phyloP scores from a whole-genome alignment of 2,329 filamentous ascomycete genomes.

The Cladosporium sp. region DNA sequence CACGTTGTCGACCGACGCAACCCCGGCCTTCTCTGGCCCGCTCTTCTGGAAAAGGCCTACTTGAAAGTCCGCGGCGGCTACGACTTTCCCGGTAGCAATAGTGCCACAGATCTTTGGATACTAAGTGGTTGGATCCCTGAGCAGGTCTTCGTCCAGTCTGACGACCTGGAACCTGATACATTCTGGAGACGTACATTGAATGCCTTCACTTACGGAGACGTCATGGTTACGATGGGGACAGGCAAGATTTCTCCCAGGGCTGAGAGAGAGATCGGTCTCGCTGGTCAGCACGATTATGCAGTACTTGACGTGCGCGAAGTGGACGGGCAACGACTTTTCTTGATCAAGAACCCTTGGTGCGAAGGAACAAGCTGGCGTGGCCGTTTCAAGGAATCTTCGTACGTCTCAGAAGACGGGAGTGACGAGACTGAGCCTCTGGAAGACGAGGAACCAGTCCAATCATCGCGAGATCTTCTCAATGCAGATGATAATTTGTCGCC shows the following conservation, averaged over 20 bases:
- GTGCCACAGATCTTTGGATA: constrained; percentile 87
- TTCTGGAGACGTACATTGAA: constrained; percentile 73
- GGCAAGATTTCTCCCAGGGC: constrained; percentile 71
- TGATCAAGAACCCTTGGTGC: constrained; percentile 96
- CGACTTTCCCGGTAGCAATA: constrained; percentile 96
- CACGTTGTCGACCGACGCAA: constrained; percentile 85
- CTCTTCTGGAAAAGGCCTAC: constrained; percentile 91
- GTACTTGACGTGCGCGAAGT: constrained; percentile 70
- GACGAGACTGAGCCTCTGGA: constrained; percentile 8
- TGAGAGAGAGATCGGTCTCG: constrained; percentile 73
- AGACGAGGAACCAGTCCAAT: constrained; percentile 23
- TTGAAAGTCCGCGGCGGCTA: constrained; percentile 92
- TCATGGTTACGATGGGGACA: constrained; percentile 85
- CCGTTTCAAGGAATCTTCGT: constrained; percentile 24
- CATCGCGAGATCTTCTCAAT: constrained; percentile 31
- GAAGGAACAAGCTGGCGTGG: constrained; percentile 71
- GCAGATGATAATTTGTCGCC: constrained; percentile 41
- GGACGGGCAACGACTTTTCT: constrained; percentile 58
- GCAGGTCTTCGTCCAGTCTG: constrained; percentile 83
- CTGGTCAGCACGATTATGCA: constrained; percentile 89
- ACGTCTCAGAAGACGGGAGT: not conserved
- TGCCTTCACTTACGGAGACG: constrained; percentile 70
- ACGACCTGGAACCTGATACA: constrained; percentile 68
- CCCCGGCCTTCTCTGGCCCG: constrained; percentile 79
- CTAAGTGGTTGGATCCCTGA: constrained; percentile 95